Evolutionary conservation across 1,284 basidiomycete species (phyloP).

Genomic region (Apiotrichum gamsii): DNA sequence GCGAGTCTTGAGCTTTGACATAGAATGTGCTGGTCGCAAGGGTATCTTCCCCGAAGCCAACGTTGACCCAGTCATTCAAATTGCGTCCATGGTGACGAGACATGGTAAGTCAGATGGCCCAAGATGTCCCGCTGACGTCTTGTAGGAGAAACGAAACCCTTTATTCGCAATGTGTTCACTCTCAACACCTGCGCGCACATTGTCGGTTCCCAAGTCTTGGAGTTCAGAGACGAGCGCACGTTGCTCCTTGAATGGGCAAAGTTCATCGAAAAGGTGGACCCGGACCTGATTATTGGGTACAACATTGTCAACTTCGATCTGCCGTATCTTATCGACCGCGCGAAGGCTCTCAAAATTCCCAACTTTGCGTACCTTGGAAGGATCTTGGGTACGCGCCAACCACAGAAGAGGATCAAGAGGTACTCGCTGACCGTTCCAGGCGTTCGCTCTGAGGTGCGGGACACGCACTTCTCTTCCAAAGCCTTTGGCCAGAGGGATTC

Average conservation of each 20-base stretch:
- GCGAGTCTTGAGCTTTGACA: constrained; percentile 90
- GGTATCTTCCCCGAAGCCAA: constrained; percentile 89
- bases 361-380: constrained; percentile 74
- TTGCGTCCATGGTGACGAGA: constrained; percentile 92
- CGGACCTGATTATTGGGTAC: constrained; percentile 89
- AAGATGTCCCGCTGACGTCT: constrained; percentile 8
- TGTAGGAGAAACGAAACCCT: constrained; percentile 77
- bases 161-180: constrained; percentile 93
- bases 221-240: constrained; percentile 65
- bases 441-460: constrained; percentile 69
- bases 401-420: no score
- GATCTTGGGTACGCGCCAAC: constrained; percentile 57
- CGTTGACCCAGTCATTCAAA: constrained; percentile 88
- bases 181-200: constrained; percentile 87
- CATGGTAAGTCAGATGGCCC: constrained; percentile 59
- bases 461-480: constrained; percentile 91
- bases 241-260: constrained; percentile 74
- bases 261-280: constrained; percentile 80
- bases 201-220: constrained; percentile 88
- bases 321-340: constrained; percentile 85
- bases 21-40: constrained; percentile 92
- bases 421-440: constrained; percentile 52
- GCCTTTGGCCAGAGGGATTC: constrained; percentile 92
- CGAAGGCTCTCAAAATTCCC: constrained; percentile 64
- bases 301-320: constrained; percentile 89